Evolutionary conservation across 2,329 filamentous ascomycete species (phyloP).

Genomic region (Dothistroma pini): DNA sequence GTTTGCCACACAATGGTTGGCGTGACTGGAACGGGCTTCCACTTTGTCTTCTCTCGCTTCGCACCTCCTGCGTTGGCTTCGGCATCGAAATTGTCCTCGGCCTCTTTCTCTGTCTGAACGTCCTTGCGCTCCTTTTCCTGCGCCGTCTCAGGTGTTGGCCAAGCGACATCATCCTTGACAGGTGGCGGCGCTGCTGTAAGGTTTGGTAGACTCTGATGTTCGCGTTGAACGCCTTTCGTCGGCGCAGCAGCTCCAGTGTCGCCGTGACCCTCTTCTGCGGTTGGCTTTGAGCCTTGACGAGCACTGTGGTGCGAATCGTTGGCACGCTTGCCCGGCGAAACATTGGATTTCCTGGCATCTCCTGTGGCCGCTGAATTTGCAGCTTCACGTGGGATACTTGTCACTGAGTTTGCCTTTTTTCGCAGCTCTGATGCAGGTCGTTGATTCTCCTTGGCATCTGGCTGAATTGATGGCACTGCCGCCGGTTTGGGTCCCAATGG

Average conservation of each 20-base stretch:
- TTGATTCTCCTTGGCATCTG: constrained; percentile 29
- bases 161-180: constrained; percentile 72
- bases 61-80: constrained; percentile 46
- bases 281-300: constrained; percentile 20
- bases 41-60: constrained; percentile 71
- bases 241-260: constrained; percentile 5
- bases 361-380: constrained; percentile 10
- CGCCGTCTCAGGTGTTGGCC: constrained; percentile 76
- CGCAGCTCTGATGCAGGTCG: constrained; percentile 24
- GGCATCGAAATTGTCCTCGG: constrained; percentile 58
- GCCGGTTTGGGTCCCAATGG: constrained; percentile 16
- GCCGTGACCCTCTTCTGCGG: constrained; percentile 15
- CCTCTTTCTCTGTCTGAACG: constrained; percentile 55
- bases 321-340: constrained; percentile 22
- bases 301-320: constrained; percentile 16
- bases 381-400: constrained; percentile 14
- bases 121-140: constrained; percentile 75
- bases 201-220: constrained; percentile 28
- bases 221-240: constrained; percentile 17
- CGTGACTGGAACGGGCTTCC: constrained; percentile 78
- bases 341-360: constrained; percentile 23
- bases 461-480: constrained; percentile 4
- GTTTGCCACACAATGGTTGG: constrained; percentile 86
- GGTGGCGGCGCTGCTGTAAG: constrained; percentile 50
- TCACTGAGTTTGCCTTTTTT: constrained; percentile 28